Percentiles rank a stretch among this genome's conserved stretches.
phyloP scores from a whole-genome alignment of 2,329 filamentous ascomycete genomes.

The Microcera coccophila region DNA sequence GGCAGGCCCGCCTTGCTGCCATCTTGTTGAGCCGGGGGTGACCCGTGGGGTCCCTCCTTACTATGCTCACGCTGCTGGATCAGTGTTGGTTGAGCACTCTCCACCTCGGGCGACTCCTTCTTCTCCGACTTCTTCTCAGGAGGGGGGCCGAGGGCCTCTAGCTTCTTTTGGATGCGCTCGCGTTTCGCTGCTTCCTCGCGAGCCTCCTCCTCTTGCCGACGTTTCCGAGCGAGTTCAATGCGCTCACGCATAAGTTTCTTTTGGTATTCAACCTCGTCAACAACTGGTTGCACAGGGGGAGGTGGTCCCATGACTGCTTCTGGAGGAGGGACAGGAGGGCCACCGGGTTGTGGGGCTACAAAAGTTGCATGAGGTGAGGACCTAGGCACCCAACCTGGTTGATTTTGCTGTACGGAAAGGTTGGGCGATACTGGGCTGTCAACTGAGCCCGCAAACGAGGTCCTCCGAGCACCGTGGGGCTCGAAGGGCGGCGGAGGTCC shows the following conservation, averaged over 20 bases:
- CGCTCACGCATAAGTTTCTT: conserved; percentile 71
- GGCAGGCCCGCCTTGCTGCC: conserved; percentile 4
- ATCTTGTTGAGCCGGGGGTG: conserved; percentile 19
- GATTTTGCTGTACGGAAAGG: conserved; percentile 25
- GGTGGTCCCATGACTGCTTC: conserved; percentile 32
- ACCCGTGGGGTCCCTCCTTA: conserved; percentile 3
- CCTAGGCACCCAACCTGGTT: conserved; percentile 29
- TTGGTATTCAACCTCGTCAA: conserved; percentile 59
- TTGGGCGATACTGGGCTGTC: conserved; percentile 49
- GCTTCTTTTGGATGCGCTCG: conserved; percentile 67
- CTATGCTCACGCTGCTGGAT: conserved; percentile 33
- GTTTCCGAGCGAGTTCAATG: conserved; percentile 64
- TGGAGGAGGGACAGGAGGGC: conserved; percentile 3
- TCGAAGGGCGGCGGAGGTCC: conserved; percentile 41
- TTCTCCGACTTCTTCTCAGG: conserved; percentile 58
- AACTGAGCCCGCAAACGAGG: conserved; percentile 46
- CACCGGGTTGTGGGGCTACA: conserved; percentile 33
- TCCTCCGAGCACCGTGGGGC: conserved; percentile 41
- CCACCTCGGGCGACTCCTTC: conserved; percentile 46
- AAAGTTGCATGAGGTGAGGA: conserved; percentile 43
- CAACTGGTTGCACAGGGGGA: conserved; percentile 32
- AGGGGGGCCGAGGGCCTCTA: conserved; percentile 64
- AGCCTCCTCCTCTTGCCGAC: conserved; percentile 63
- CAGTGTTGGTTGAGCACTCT: conserved; percentile 26
- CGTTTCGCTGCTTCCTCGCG: conserved; percentile 68